Evolutionary conservation across 1,284 basidiomycete species (phyloP), one percentile per base, ranked within the genome.

Genomic region (Sporisorium iseilematis-ciliati): DNA sequence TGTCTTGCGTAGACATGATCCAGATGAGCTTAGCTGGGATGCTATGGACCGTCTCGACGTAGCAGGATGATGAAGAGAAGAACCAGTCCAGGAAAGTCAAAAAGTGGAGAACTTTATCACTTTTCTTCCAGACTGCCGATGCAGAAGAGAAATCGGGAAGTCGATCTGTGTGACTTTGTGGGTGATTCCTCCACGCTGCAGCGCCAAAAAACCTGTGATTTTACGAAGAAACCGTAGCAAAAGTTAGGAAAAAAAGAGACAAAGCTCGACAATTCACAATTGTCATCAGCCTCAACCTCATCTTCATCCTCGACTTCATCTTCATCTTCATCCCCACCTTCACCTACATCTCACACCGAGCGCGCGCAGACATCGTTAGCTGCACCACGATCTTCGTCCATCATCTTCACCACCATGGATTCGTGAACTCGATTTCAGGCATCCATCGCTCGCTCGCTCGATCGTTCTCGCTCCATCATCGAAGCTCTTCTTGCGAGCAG

Each of bases 151-250:
- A 23, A 56, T 56, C 54, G 54, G 42, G 42, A 42, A 56, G 49
- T 38, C 16, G 31, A 64, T 65, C 57, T 57, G 46, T 58, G 52
- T 14, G 52, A 60, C 55, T 43, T 14, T 14, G 12, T 38, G 35
- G 16, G 35, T 38, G 35, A 38, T 41, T 29, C 60, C 66, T 69
- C 66, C 66, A 69, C 66, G 66, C 60, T 56, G 65, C 57, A 58
- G 25, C n/a, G 21, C 40, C 12, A 18, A 43, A 45, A 48, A 45
- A 41, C 48, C 23, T 51, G 52, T 46, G 56, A 58, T 46, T 61
- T 58, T 56, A 57, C 57, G 67, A 70, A 65, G 61, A 69, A 69
- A 69, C 48, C 51, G 41, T 54, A 57, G 46, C 25, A 38, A 38
- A 16, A 33, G 31, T n/a, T 29, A 12, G 20, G 18, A 38, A 53